phyloP scores from a whole-genome alignment of 2,329 filamentous ascomycete genomes.

The Clonostachys rosea region DNA sequence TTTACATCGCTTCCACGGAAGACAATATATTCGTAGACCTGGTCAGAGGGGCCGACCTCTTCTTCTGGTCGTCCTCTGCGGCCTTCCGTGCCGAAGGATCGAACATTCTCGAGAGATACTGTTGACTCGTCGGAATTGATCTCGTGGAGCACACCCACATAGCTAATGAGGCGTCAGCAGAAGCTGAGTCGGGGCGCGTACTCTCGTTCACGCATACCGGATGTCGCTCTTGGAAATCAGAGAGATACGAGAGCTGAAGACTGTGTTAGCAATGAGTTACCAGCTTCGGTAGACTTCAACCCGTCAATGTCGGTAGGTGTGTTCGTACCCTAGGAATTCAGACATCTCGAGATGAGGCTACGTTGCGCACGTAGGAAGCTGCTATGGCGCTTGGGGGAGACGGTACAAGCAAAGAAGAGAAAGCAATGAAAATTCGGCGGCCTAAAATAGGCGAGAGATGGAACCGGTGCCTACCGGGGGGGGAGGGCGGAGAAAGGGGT shows the following conservation, averaged over 20 bases:
- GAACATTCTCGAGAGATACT: slow-evolving; percentile 94
- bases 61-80: slow-evolving; percentile 73
- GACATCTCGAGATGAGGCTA: slow-evolving; percentile 41
- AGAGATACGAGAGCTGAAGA: slow-evolving; percentile 78
- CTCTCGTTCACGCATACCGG: slow-evolving; percentile 51
- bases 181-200: slow-evolving; percentile 1
- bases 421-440: neutral
- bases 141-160: slow-evolving; percentile 92
- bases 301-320: neutral
- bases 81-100: slow-evolving; percentile 90
- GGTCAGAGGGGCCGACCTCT: slow-evolving; percentile 78
- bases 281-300: slow-evolving; percentile 12
- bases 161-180: slow-evolving; percentile 52
- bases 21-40: slow-evolving; percentile 97
- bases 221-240: slow-evolving; percentile 97
- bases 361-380: slow-evolving; percentile 35
- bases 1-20: slow-evolving; percentile 98
- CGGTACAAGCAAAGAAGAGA: slow-evolving; percentile 3
- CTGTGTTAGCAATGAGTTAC: slow-evolving; percentile 36
- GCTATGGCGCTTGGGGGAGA: slow-evolving; percentile 10
- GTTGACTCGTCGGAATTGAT: slow-evolving; percentile 98
- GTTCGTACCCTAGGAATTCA: slow-evolving; percentile 53
- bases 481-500: neutral
- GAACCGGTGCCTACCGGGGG: slow-evolving; percentile 2
- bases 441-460: neutral